Conservation (phyloP, 305 asterid species). For the Salvia sclarea region DNA sequence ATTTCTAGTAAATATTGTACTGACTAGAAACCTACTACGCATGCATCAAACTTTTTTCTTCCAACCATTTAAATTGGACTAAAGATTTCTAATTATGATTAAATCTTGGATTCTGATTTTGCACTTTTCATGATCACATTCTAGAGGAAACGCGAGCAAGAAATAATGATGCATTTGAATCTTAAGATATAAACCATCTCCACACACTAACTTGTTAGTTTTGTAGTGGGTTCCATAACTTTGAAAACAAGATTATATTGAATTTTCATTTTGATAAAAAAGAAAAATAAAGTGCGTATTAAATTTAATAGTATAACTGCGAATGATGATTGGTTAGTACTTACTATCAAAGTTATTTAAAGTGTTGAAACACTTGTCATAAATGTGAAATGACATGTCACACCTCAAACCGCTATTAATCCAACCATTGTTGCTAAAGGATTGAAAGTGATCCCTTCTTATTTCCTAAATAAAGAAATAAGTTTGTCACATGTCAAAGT, state of each 20-base stretch:
- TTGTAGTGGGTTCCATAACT: constrained; percentile 49
- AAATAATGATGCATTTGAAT: constrained; percentile 32
- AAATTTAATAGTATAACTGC: constrained; percentile 32
- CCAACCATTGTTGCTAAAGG: constrained; percentile 11
- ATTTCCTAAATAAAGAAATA: background rate
- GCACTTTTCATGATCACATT: constrained; percentile 35
- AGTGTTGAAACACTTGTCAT: constrained; percentile 25
- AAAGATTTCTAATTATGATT: constrained; percentile 20
- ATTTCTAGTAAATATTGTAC: background rate
- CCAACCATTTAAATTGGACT: background rate
- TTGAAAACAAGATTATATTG: constrained; percentile 42
- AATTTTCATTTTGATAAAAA: constrained; percentile 17
- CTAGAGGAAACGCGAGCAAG: constrained; percentile 36
- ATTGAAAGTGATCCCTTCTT: constrained; percentile 17
- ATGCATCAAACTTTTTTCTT: background rate
- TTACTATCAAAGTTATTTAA: constrained; percentile 29
- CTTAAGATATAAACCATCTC: constrained; percentile 36
- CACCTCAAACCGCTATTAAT: constrained; percentile 10
- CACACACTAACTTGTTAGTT: constrained; percentile 29
- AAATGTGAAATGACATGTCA: constrained; percentile 27
- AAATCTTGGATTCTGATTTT: constrained; percentile 17
- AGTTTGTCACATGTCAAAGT: constrained; percentile 24
- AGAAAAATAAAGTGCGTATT: constrained; percentile 29
- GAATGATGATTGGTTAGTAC: constrained; percentile 35
- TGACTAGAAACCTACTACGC: background rate